Evolutionary conservation across 139 green algal species (phyloP).

Genomic region (Limnomonas spitsbergensis): DNA sequence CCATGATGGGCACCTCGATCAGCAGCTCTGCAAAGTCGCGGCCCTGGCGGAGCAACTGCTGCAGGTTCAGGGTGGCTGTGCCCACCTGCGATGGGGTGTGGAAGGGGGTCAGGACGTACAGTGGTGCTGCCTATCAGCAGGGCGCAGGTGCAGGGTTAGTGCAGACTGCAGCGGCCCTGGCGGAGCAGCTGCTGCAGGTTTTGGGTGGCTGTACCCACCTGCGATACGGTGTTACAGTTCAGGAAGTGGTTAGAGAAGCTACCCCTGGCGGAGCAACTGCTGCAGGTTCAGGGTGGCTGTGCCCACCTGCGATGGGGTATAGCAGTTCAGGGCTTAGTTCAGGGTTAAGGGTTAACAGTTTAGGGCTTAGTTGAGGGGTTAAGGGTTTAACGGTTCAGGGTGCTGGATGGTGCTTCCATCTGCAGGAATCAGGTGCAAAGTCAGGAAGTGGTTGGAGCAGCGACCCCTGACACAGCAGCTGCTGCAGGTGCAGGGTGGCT

Average conservation of each 20-base stretch:
- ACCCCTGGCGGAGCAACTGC: conserved; percentile 63
- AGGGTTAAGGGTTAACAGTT: no score
- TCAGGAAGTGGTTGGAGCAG: no score
- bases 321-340: no score
- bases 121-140: not conserved
- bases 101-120: conserved; percentile 5
- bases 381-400: no score
- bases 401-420: no score
- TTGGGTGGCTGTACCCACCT: conserved; percentile 51
- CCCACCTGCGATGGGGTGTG: conserved; percentile 41
- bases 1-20: conserved; percentile 57
- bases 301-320: conserved; percentile 51
- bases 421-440: no score
- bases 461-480: conserved; percentile 68
- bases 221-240: conserved; percentile 31
- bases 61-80: conserved; percentile 43
- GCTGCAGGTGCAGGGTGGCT: conserved; percentile 38
- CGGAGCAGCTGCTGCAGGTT: conserved; percentile 56
- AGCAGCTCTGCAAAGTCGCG: conserved; percentile 52
- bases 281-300: conserved; percentile 44
- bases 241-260: no score
- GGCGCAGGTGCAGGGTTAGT: not conserved
- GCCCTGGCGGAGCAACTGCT: conserved; percentile 61
- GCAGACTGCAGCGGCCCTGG: conserved; percentile 55
- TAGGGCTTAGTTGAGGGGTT: no score